A percentile compares a stretch with the other conserved stretches of the same genome.
These are phyloP conservation scores for Fusarium mangiferae DNA, from an alignment of 2,329 filamentous ascomycete genomes.

Conservation along the genomic window DNA sequence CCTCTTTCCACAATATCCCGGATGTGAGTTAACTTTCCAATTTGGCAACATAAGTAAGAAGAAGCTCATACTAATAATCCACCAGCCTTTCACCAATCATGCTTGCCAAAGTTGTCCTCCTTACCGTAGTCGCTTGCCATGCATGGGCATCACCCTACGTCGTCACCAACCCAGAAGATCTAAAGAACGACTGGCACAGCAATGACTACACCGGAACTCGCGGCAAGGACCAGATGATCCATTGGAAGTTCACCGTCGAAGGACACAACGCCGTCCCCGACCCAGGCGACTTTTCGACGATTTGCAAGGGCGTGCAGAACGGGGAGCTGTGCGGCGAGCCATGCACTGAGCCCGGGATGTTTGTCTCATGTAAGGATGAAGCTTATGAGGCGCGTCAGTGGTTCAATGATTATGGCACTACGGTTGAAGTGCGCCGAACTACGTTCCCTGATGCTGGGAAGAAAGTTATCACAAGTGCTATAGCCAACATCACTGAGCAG, in stretches of 20 bases:
- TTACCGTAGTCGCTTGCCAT: background rate
- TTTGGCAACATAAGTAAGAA: accelerated
- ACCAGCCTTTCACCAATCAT: background rate
- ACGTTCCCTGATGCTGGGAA: background rate
- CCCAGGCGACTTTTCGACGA: background rate
- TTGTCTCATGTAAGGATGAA: background rate
- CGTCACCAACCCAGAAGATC: background rate
- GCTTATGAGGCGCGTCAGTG: background rate
- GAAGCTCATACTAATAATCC: accelerated
- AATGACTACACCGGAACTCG: background rate
- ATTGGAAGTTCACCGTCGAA: background rate
- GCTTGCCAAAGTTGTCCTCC: background rate
- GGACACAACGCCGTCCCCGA: background rate
- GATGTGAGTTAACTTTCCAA: accelerated
- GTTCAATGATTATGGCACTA: background rate
- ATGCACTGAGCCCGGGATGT: background rate
- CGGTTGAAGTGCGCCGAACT: background rate
- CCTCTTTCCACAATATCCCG: accelerated
- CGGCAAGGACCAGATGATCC: background rate
- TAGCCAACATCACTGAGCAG: background rate
- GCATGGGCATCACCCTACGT: background rate
- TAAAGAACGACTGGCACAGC: background rate
- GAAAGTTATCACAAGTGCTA: background rate
- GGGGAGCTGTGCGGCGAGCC: background rate
- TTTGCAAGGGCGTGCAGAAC: background rate